Conservation (phyloP, 2,329 filamentous ascomycete species). For the Blastomyces percursus region DNA sequence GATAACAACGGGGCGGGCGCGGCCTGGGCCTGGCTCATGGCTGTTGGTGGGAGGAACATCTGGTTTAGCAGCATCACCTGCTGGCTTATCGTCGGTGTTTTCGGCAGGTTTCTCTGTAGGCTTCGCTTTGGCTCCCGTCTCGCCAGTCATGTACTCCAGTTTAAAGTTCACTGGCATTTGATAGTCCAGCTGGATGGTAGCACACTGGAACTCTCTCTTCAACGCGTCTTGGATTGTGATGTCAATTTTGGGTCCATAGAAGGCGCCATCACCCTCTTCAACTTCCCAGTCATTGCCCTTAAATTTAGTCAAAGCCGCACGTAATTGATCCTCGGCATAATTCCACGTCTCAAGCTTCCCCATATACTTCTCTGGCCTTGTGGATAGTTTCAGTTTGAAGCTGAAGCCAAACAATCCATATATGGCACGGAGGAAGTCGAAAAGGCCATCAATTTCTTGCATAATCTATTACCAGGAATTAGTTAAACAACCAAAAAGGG, state of each 20-base stretch:
- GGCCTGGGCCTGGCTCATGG: constrained; percentile 28
- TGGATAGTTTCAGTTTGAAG: constrained; percentile 92
- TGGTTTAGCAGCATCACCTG: constrained; percentile 36
- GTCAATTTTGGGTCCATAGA: constrained; percentile 98
- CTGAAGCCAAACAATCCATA: constrained; percentile 77
- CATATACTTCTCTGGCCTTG: constrained; percentile 77
- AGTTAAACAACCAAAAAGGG: constrained; percentile 5
- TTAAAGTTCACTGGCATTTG: constrained; percentile 77
- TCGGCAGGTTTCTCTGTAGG: constrained; percentile 33
- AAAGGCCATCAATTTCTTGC: constrained; percentile 67
- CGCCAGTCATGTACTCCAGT: constrained; percentile 71
- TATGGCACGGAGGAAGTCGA: constrained; percentile 73
- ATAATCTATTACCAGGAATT: constrained; percentile 38
- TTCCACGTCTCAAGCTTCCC: constrained; percentile 83
- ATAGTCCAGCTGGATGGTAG: constrained; percentile 91
- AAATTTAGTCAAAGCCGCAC: constrained; percentile 69
- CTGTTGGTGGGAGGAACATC: constrained; percentile 21
- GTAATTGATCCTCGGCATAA: constrained; percentile 70
- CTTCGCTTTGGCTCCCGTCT: constrained; percentile 40
- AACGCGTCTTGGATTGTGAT: constrained; percentile 87
- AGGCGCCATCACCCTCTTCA: constrained; percentile 90
- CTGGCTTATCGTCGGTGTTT: constrained; percentile 22
- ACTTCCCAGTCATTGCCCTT: constrained; percentile 68
- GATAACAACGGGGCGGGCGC: constrained; percentile 42
- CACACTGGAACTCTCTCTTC: constrained; percentile 74